phyloP scores from a whole-genome alignment of 352 stramenopile species.

The Thalassiosira hispida region DNA sequence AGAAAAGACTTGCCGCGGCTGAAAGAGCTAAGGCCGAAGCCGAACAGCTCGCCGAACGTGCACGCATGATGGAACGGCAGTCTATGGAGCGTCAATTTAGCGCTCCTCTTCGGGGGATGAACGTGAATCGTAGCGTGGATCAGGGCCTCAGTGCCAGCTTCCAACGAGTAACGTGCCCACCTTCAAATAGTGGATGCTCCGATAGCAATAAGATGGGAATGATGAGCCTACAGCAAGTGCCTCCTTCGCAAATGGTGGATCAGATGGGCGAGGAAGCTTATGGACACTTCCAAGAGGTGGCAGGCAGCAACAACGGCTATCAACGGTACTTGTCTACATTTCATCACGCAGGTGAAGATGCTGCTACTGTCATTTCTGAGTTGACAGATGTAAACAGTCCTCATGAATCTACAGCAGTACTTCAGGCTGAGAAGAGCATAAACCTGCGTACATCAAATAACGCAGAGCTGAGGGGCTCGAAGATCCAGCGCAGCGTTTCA shows the following conservation, averaged over 20 bases:
- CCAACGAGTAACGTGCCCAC: background rate
- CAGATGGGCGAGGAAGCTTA: background rate
- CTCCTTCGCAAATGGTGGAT: background rate
- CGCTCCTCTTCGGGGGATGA: background rate
- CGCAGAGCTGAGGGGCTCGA: conserved; percentile 7
- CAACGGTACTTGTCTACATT: conserved; percentile 17
- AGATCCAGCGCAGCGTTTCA: conserved; percentile 27
- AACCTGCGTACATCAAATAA: conserved; percentile 10
- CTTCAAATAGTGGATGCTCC: conserved; percentile 1
- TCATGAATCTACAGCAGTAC: conserved; percentile 3
- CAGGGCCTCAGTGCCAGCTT: background rate
- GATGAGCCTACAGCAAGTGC: background rate
- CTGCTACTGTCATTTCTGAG: conserved; percentile 27
- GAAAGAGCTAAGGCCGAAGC: conserved; percentile 18
- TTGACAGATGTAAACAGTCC: conserved; percentile 19
- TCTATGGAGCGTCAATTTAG: background rate
- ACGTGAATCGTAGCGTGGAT: background rate
- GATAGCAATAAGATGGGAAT: background rate
- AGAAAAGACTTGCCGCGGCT: conserved; percentile 8
- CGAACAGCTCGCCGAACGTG: conserved; percentile 6
- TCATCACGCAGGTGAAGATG: conserved; percentile 2
- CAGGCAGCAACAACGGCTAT: conserved; percentile 18
- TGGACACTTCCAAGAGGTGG: conserved; percentile 2
- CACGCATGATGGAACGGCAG: conserved; percentile 3
- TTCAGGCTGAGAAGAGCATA: conserved; percentile 10